Evolutionary conservation across 495 filamentous ascomycete species (phyloP).

Genomic region (Bryoglossum gracile): DNA sequence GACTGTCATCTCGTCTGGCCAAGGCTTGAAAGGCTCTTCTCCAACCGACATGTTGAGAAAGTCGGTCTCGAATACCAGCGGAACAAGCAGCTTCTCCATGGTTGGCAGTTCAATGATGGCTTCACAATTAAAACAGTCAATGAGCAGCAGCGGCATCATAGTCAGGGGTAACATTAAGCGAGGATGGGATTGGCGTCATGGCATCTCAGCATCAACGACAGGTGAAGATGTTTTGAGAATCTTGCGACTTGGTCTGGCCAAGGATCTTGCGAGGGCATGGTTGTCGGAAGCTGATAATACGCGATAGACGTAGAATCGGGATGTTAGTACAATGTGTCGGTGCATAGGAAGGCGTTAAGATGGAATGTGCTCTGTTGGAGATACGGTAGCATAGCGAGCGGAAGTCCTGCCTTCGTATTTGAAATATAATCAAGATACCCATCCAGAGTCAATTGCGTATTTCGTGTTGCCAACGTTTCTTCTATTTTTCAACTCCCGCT

Average conservation of each 20-base stretch:
- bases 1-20: constrained; percentile 39
- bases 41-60: constrained; percentile 62
- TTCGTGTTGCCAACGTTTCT: too few species aligned
- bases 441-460: too few species aligned
- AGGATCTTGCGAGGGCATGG: constrained; percentile 59
- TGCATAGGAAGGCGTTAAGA: constrained; percentile 14
- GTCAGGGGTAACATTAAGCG: constrained; percentile 47
- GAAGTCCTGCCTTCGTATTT: too few species aligned
- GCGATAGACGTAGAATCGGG: constrained; percentile 13
- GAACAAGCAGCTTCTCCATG: constrained; percentile 55
- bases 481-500: too few species aligned
- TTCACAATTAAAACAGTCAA: constrained; percentile 50
- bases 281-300: constrained; percentile 43
- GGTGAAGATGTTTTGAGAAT: constrained; percentile 63
- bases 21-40: constrained; percentile 44
- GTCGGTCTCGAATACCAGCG: constrained; percentile 50
- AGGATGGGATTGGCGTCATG: constrained; percentile 82
- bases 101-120: constrained; percentile 67
- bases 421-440: too few species aligned
- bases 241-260: constrained; percentile 66
- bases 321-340: not conserved
- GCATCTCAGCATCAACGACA: constrained; percentile 46
- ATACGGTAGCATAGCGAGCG: too few species aligned
- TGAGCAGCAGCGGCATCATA: constrained; percentile 48
- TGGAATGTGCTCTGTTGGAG: not conserved